Evolutionary conservation across 805 yeast species (phyloP).

Genomic region (Kodamaea neixiangensis): DNA sequence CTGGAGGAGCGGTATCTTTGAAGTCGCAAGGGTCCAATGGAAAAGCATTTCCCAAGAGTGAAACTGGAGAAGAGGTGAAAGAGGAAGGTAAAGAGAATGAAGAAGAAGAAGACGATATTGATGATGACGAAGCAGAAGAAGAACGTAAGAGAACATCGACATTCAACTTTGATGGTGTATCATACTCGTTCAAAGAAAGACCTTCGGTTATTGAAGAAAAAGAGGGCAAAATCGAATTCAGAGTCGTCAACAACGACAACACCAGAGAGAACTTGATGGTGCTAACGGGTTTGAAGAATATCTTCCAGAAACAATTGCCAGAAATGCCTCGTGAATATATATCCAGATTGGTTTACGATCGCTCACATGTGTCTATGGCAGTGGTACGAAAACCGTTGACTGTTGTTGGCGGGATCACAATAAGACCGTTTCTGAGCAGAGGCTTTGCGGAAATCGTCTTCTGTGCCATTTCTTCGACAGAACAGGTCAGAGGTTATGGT

Average conservation of each 20-base stretch:
- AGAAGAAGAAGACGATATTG: slow-evolving; percentile 39
- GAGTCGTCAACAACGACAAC: slow-evolving; percentile 96
- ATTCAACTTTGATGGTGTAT: slow-evolving; percentile 73
- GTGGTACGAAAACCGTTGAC: slow-evolving; percentile 91
- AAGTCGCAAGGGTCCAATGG: slow-evolving; percentile 21
- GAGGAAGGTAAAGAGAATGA: slow-evolving; percentile 25
- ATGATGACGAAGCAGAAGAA: slow-evolving; percentile 46
- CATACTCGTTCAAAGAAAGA: slow-evolving; percentile 83
- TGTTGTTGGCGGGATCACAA: slow-evolving; percentile 97
- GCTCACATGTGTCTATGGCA: slow-evolving; percentile 94
- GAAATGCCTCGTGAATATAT: slow-evolving; percentile 98
- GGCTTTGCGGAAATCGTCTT: slow-evolving; percentile 97
- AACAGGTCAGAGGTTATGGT: slow-evolving; percentile 98
- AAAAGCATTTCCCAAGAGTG: slow-evolving; percentile 18
- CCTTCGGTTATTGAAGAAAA: slow-evolving; percentile 94
- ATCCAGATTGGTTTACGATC: slow-evolving; percentile 89
- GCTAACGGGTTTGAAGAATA: slow-evolving; percentile 90
- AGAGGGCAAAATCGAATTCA: slow-evolving; percentile 89
- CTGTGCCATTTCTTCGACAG: slow-evolving; percentile 96
- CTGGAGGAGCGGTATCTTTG: slow-evolving; percentile 16
- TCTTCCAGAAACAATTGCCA: slow-evolving; percentile 95
- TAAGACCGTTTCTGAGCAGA: slow-evolving; percentile 86
- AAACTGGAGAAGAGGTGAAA: slow-evolving; percentile 30
- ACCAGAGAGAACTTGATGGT: slow-evolving; percentile 85
- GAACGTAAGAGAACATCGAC: slow-evolving; percentile 44